Evolutionary conservation across 2,329 filamentous ascomycete genomes (phyloP).

Genomic region (Aureobasidium sp.): DNA sequence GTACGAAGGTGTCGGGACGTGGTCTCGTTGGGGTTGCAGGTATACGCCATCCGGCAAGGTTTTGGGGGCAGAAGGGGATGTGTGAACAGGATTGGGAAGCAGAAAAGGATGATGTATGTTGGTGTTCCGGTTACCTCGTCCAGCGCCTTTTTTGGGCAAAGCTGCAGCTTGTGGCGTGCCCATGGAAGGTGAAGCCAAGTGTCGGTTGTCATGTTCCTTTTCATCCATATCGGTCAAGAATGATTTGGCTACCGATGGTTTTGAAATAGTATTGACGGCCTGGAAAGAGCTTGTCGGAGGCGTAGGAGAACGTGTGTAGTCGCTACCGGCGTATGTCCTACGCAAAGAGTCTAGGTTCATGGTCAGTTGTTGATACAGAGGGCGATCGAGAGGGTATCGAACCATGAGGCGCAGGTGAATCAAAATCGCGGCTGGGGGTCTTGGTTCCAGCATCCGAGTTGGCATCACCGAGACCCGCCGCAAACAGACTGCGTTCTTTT

Average conservation of each 20-base stretch:
- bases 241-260: constrained; percentile 41
- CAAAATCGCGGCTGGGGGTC: constrained; percentile 30
- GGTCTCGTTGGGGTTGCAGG: constrained; percentile 16
- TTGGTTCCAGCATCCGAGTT: constrained; percentile 13
- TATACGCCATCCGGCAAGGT: neutral
- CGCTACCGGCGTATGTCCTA: constrained; percentile 31
- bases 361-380: neutral
- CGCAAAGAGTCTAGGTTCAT: neutral
- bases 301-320: constrained; percentile 38
- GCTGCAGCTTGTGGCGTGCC: constrained; percentile 24
- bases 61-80: constrained; percentile 2
- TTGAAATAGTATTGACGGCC: constrained; percentile 27
- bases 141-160: constrained; percentile 32
- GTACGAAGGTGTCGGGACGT: constrained; percentile 26
- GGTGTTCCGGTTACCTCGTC: constrained; percentile 39
- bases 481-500: constrained; percentile 11
- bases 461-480: constrained; percentile 8
- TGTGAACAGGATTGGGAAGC: constrained; percentile 20
- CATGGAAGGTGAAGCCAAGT: constrained; percentile 7
- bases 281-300: constrained; percentile 28
- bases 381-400: neutral
- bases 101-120: constrained; percentile 22
- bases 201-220: neutral
- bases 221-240: constrained; percentile 39
- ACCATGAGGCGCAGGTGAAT: constrained; percentile 27